A percentile compares a stretch with the other conserved stretches of the same genome.
phyloP scores from a whole-genome alignment of 177 flowering plant species.

The Vitis hybrid region DNA sequence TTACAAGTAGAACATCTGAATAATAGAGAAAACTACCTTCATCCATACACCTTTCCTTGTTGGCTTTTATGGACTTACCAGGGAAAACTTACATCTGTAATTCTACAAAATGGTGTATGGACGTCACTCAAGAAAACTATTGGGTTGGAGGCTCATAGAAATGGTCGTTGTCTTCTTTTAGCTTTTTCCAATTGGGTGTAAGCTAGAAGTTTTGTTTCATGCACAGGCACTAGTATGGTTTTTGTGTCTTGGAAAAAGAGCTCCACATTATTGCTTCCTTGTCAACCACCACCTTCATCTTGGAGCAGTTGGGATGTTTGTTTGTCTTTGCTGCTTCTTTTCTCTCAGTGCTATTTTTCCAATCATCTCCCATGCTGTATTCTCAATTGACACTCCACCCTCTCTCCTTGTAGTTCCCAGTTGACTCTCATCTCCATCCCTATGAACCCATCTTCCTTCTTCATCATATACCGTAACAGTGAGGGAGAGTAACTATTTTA shows the following conservation, averaged over 20 bases:
- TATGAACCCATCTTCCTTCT: neutral
- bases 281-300: slow-evolving; percentile 24
- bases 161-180: no score
- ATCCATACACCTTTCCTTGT: no score
- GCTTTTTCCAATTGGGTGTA: neutral
- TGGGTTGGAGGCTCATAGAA: no score
- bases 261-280: slow-evolving; percentile 17
- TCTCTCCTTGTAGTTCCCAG: neutral
- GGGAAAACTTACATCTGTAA: no score
- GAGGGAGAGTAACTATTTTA: neutral
- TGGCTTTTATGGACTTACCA: no score
- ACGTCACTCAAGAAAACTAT: no score
- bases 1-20: no score
- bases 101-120: no score
- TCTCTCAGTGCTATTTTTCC: neutral
- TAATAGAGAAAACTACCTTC: no score
- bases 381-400: neutral
- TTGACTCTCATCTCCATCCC: neutral
- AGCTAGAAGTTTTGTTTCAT: neutral
- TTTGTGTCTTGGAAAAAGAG: slow-evolving; percentile 19
- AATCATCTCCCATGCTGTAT: neutral
- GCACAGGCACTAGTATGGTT: slow-evolving; percentile 23
- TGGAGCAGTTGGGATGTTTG: slow-evolving; percentile 46
- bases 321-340: slow-evolving; percentile 9
- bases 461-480: neutral